Evolutionary conservation across 2,329 filamentous ascomycete genomes (phyloP).

Genomic region (Beauveria sp.): DNA sequence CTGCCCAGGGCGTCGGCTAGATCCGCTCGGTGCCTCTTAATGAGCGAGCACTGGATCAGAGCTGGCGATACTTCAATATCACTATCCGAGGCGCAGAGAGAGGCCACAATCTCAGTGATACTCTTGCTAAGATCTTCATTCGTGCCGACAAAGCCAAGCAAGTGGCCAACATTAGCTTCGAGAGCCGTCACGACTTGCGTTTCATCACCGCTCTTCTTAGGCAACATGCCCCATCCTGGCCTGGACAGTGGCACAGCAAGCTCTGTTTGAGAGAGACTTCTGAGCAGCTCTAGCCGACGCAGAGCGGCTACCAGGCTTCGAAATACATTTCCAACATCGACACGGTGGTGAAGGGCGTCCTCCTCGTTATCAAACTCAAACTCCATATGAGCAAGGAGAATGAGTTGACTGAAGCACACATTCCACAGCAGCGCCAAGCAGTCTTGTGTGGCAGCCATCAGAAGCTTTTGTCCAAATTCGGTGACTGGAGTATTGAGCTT

Average conservation of each 20-base stretch:
- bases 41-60: conserved; percentile 53
- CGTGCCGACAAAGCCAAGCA: conserved; percentile 52
- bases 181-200: conserved; percentile 47
- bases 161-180: conserved; percentile 53
- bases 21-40: conserved; percentile 53
- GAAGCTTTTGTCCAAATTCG: conserved; percentile 66
- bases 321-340: conserved; percentile 65
- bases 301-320: conserved; percentile 63
- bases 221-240: conserved; percentile 24
- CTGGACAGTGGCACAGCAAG: conserved; percentile 42
- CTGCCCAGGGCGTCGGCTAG: conserved; percentile 49
- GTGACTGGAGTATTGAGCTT: conserved; percentile 51
- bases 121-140: conserved; percentile 47
- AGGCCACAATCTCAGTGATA: conserved; percentile 59
- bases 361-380: conserved; percentile 70
- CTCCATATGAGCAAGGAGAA: conserved; percentile 80
- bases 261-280: conserved; percentile 57
- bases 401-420: conserved; percentile 72
- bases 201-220: conserved; percentile 38
- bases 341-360: conserved; percentile 49
- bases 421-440: conserved; percentile 64
- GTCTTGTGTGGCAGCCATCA: conserved; percentile 74
- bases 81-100: conserved; percentile 57
- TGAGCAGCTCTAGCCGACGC: conserved; percentile 64
- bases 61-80: conserved; percentile 56